Evolutionary conservation across 768 basidiomycete species (phyloP).

Genomic region (Lactarius evosmus): DNA sequence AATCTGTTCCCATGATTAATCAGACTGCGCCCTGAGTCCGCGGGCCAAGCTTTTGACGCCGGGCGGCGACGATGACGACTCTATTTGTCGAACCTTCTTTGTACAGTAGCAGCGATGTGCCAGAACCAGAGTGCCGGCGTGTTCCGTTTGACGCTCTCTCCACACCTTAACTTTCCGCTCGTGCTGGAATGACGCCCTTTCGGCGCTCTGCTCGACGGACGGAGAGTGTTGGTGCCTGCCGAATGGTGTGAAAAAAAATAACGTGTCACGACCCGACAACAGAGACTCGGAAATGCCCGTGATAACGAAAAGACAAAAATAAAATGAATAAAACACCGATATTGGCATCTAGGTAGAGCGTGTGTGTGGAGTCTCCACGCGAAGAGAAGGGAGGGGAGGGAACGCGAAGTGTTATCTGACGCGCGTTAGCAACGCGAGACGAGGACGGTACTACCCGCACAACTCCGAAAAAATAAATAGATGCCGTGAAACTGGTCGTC

Average conservation of each 20-base stretch:
- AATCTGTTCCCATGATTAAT: not conserved
- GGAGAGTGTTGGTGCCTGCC: not conserved
- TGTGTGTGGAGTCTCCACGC: not conserved
- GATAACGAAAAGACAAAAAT: not conserved
- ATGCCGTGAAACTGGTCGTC: not conserved
- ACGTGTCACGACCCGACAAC: not conserved
- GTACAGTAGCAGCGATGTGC: not conserved
- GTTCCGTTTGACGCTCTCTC: not conserved
- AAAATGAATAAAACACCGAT: too few species aligned
- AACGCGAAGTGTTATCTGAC: not conserved
- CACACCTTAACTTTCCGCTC: not conserved
- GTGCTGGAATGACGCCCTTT: not conserved
- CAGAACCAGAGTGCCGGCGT: not conserved
- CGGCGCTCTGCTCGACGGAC: not conserved
- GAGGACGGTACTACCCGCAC: not conserved
- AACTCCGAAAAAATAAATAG: not conserved
- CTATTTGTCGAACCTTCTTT: not conserved
- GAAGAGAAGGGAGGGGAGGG: not conserved
- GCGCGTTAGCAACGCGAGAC: not conserved
- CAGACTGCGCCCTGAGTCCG: not conserved
- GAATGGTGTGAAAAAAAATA: not conserved
- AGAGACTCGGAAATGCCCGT: not conserved
- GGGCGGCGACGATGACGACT: not conserved
- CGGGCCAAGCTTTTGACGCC: not conserved
- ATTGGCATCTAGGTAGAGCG: not conserved